phyloP scores from a whole-genome alignment of 352 stramenopile species.

The Globisporangium takayamanum region DNA sequence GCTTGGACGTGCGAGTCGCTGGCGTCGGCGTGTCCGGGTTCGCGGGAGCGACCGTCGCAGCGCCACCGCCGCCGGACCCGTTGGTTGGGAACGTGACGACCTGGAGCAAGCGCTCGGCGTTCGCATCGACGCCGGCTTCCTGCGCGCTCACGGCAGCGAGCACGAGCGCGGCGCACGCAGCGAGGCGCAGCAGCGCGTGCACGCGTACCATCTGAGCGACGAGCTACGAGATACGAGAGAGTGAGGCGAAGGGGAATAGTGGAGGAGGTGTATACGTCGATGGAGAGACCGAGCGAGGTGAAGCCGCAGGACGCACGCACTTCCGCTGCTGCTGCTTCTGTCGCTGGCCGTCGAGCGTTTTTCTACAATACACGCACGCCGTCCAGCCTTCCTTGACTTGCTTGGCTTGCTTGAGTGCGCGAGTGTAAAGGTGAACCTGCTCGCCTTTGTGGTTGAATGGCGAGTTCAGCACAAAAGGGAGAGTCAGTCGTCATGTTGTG shows the following conservation, averaged over 20 bases:
- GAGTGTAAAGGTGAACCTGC: no score
- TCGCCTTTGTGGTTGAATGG: background rate
- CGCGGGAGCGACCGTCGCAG: slow-evolving; percentile 2
- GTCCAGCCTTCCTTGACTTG: no score
- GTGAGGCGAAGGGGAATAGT: no score
- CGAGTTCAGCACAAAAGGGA: background rate
- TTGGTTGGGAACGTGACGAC: background rate
- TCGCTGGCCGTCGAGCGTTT: no score
- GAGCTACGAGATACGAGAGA: background rate
- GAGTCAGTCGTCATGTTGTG: no score
- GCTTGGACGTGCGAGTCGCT: background rate
- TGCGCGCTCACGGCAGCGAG: slow-evolving; percentile 5
- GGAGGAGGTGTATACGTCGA: no score
- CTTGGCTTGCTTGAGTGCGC: no score
- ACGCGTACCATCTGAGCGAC: slow-evolving; percentile 4
- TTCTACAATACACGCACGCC: no score
- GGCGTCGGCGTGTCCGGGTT: background rate
- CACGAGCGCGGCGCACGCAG: slow-evolving; percentile 4
- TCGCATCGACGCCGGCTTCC: slow-evolving; percentile 10
- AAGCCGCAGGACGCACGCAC: no score
- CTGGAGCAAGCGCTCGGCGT: slow-evolving; percentile 5
- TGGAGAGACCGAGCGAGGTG: no score
- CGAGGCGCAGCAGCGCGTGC: slow-evolving; percentile 4
- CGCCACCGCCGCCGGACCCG: background rate
- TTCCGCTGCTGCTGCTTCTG: no score